Conservation (phyloP, 306 rosid species). For the Prosopis cineraria region DNA sequence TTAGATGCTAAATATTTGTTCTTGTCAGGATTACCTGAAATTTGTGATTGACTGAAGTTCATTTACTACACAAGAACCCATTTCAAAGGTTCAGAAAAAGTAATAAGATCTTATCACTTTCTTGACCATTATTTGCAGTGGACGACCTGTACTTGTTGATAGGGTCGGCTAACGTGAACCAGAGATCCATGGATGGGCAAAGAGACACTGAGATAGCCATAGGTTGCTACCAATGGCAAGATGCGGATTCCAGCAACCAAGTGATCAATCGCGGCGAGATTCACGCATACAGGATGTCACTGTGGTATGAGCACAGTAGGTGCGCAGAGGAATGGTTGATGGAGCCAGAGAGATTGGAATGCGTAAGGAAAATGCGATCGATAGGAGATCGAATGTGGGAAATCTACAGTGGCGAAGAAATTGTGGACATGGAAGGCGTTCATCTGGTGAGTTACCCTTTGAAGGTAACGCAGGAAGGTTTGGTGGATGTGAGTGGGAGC, state of each 20-base stretch:
- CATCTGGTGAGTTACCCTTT: slow-evolving; percentile 81
- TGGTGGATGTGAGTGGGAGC: slow-evolving; percentile 38
- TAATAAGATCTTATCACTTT: slow-evolving; percentile 22
- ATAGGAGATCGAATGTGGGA: slow-evolving; percentile 68
- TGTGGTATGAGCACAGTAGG: slow-evolving; percentile 86
- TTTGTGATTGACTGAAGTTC: neutral
- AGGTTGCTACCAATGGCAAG: slow-evolving; percentile 67
- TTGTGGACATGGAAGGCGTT: slow-evolving; percentile 77
- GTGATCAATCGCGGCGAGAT: slow-evolving; percentile 45
- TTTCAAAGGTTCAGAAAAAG: neutral
- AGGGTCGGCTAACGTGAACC: slow-evolving; percentile 98
- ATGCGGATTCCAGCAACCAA: slow-evolving; percentile 14
- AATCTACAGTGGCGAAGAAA: slow-evolving; percentile 55
- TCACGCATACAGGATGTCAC: slow-evolving; percentile 65
- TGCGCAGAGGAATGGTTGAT: slow-evolving; percentile 39
- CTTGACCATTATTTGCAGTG: slow-evolving; percentile 48
- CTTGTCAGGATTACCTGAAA: neutral
- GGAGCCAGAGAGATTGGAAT: slow-evolving; percentile 47
- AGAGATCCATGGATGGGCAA: slow-evolving; percentile 90
- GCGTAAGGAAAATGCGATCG: slow-evolving; percentile 40
- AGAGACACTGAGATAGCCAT: slow-evolving; percentile 93
- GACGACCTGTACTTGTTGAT: slow-evolving; percentile 83
- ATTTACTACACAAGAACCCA: neutral
- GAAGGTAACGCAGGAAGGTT: slow-evolving; percentile 53
- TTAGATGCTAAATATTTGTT: neutral